phyloP scores from a whole-genome alignment of 2,329 filamentous ascomycete species.

The Ceratocystis cacaofunesta region DNA sequence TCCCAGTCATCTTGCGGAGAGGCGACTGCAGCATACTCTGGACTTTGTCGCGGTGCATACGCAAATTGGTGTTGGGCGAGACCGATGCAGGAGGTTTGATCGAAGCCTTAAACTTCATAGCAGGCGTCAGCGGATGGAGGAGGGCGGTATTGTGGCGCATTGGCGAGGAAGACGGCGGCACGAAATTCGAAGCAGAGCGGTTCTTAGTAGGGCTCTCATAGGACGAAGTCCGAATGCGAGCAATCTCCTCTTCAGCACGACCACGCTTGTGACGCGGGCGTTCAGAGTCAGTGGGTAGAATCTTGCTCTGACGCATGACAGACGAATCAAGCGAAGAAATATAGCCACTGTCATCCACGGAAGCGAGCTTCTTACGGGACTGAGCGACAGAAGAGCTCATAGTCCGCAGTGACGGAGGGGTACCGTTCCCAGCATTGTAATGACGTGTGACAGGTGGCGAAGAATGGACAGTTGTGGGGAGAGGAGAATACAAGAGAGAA shows the following conservation, averaged over 20 bases:
- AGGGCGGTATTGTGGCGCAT: constrained; percentile 42
- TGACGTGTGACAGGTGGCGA: constrained; percentile 68
- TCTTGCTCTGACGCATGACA: constrained; percentile 54
- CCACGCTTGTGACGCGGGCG: constrained; percentile 73
- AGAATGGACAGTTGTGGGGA: constrained; percentile 60
- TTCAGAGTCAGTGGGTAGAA: constrained; percentile 62
- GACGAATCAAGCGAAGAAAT: constrained; percentile 94
- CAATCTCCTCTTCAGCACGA: constrained; percentile 90
- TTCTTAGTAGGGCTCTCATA: constrained; percentile 77
- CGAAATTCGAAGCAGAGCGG: constrained; percentile 37
- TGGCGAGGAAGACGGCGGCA: constrained; percentile 53
- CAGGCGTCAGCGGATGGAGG: constrained; percentile 66
- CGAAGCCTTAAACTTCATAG: constrained; percentile 61
- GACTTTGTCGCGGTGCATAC: constrained; percentile 73
- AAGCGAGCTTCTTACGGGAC: constrained; percentile 58
- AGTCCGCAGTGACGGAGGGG: constrained; percentile 54
- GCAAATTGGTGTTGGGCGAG: constrained; percentile 84
- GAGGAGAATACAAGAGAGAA: constrained; percentile 54
- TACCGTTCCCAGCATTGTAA: constrained; percentile 47
- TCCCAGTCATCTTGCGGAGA: constrained; percentile 32
- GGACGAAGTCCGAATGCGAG: constrained; percentile 77
- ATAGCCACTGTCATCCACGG: constrained; percentile 87
- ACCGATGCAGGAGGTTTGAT: constrained; percentile 51
- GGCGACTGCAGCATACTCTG: constrained; percentile 70
- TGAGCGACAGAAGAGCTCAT: constrained; percentile 48